These are phyloP conservation scores for Dujonia santamariae DNA, from an alignment of 1,139 yeast genomes.

Conservation along the genomic window DNA sequence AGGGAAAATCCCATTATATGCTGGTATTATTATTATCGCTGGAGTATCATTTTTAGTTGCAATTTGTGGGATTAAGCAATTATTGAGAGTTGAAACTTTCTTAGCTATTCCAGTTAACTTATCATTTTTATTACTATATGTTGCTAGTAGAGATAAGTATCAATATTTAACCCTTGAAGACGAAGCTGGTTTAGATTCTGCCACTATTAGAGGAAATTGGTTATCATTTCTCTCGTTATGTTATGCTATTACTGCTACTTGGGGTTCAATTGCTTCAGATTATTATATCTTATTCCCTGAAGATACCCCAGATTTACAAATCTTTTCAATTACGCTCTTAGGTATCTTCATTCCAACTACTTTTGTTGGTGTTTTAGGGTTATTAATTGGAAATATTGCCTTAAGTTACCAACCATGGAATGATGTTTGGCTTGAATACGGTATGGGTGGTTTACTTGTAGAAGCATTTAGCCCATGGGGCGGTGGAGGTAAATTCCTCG, in stretches of 20 bases:
- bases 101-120: constrained; percentile 70
- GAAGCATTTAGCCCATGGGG: constrained; percentile 74
- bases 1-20: constrained; percentile 62
- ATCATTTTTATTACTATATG: constrained; percentile 67
- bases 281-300: constrained; percentile 84
- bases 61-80: constrained; percentile 70
- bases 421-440: constrained; percentile 52
- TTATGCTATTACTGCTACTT: constrained; percentile 80
- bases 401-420: constrained; percentile 58
- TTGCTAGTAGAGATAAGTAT: constrained; percentile 59
- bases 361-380: constrained; percentile 73
- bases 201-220: constrained; percentile 58
- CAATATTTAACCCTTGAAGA: constrained; percentile 34
- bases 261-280: constrained; percentile 89
- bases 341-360: constrained; percentile 73
- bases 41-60: constrained; percentile 63
- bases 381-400: constrained; percentile 71
- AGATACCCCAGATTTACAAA: constrained; percentile 53
- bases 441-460: constrained; percentile 77
- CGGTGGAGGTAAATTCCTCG: constrained; percentile 74
- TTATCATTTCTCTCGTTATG: constrained; percentile 70
- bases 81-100: constrained; percentile 64
- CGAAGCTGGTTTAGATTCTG: constrained; percentile 34
- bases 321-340: constrained; percentile 62
- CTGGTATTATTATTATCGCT: constrained; percentile 72